Evolutionary conservation across 1,284 basidiomycete species (phyloP).

Genomic region (Phenoliferia sp.): DNA sequence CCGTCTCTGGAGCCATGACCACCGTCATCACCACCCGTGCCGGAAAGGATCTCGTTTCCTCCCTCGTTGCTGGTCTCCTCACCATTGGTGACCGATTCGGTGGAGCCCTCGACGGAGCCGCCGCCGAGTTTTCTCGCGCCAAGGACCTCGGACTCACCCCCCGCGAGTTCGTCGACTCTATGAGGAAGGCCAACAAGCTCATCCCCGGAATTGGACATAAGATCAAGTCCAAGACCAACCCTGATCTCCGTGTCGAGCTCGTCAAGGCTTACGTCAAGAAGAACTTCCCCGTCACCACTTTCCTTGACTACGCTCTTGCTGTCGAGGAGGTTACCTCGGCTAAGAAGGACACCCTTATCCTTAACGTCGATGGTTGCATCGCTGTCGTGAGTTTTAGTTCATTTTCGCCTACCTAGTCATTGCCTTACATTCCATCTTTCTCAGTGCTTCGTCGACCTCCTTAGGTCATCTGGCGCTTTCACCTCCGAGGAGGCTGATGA

Average conservation of each 20-base stretch:
- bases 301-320: slow-evolving; percentile 93
- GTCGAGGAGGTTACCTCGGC: slow-evolving; percentile 89
- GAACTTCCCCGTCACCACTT: slow-evolving; percentile 75
- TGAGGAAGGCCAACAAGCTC: slow-evolving; percentile 92
- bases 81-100: slow-evolving; percentile 98
- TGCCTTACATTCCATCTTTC: slow-evolving; percentile 65
- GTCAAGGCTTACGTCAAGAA: slow-evolving; percentile 96
- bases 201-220: slow-evolving; percentile 99
- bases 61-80: slow-evolving; percentile 89
- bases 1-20: slow-evolving; percentile 86
- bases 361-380: slow-evolving; percentile 96
- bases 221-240: slow-evolving; percentile 90
- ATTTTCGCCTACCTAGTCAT: neutral
- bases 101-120: slow-evolving; percentile 98
- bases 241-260: slow-evolving; percentile 49
- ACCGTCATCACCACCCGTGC: slow-evolving; percentile 98
- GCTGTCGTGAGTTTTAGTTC: slow-evolving; percentile 73
- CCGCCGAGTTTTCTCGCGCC: slow-evolving; percentile 88
- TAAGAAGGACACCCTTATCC: slow-evolving; percentile 91
- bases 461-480: slow-evolving; percentile 90
- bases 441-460: slow-evolving; percentile 75
- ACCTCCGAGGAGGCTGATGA: slow-evolving; percentile 93
- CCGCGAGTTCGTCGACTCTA: slow-evolving; percentile 94
- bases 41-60: slow-evolving; percentile 97
- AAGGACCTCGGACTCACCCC: slow-evolving; percentile 87